Evolutionary conservation across 2,329 filamentous ascomycete genomes (phyloP), one percentile per base, ranked within the genome.

Genomic region (Dendryphion nanum): DNA sequence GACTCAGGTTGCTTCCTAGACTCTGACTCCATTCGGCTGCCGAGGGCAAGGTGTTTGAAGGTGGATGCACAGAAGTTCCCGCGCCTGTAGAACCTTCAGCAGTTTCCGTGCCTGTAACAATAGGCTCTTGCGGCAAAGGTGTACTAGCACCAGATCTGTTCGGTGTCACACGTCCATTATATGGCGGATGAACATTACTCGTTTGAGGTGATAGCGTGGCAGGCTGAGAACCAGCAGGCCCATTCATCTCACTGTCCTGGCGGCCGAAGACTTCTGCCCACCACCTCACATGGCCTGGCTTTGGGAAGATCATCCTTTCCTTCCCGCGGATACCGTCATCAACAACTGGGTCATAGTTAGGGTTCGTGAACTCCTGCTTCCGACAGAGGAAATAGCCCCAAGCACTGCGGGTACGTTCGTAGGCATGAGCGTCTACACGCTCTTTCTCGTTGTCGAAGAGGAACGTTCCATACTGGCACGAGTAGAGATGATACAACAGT

Each of bases 401-500:
- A 1, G 96, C 93, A 16, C 88, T 95, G 3, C 85, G 77, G 3
- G 89, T 95, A 37, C 80, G 77, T 53, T 89, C 82, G 26, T 74
- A 72, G 1, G 86, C 82, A 18, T 74, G 76, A 16, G 80, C 77
- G 30, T 93, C 85, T 13, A 80, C 72, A 3, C 93, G 83, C 55
- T 95, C 86, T 57, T 89, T 93, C 64, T 98, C 93, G 39, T 82
- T 94, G 68, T 98, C 96, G 67, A 87, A 95, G 4, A 98, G 75
- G 62, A 98, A 98, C 0, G 91, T 96, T 31, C 93, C 93, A 48
- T 96, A 98, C 62, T 98, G 93, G 50, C 90, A 95, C 1, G 91
- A 91, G 61, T 97, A 91, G 2, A 95, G 77, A 62, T 98, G 93
- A 60, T 97, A 98, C 2, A 97, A 74, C 3, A 98, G 73, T 15